A percentile compares a stretch with the other conserved stretches of the same genome.
phyloP scores from a whole-genome alignment of 2,329 filamentous ascomycete genomes.

The Phaeosphaeriaceae sp. region DNA sequence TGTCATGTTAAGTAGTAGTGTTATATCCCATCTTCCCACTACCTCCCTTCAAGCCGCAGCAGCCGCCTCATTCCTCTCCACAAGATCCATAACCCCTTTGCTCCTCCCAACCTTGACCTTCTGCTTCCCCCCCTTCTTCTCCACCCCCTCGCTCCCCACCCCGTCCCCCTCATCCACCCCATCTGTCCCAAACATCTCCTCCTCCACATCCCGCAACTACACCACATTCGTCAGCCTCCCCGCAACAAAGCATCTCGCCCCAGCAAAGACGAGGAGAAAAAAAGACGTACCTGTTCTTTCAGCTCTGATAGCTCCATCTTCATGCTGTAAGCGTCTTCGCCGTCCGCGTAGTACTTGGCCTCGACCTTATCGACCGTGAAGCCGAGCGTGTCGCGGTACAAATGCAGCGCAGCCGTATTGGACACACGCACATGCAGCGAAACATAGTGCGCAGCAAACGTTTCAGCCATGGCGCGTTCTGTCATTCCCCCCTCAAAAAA shows the following conservation, averaged over 20 bases:
- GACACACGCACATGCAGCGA: slow-evolving; percentile 94
- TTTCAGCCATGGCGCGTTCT: slow-evolving; percentile 97
- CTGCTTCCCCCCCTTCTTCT: slow-evolving; percentile 30
- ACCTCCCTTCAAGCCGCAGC: too few relatives aligned
- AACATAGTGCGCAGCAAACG: slow-evolving; percentile 88
- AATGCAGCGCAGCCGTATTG: slow-evolving; percentile 86
- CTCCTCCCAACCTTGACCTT: slow-evolving; percentile 80
- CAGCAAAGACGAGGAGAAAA: too few relatives aligned
- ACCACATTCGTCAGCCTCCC: too few relatives aligned
- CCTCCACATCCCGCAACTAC: slow-evolving; percentile 52
- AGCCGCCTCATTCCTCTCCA: slow-evolving; percentile 69
- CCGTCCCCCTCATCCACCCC: slow-evolving; percentile 44
- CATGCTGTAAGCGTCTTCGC: slow-evolving; percentile 96
- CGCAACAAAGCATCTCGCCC: too few relatives aligned
- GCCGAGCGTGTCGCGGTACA: slow-evolving; percentile 75
- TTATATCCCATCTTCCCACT: too few relatives aligned
- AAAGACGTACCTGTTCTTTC: slow-evolving; percentile 50
- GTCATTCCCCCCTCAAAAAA: too few relatives aligned
- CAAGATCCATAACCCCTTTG: slow-evolving; percentile 79
- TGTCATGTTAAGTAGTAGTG: too few relatives aligned
- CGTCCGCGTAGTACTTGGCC: slow-evolving; percentile 93
- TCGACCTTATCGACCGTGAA: slow-evolving; percentile 62
- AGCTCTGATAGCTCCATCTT: slow-evolving; percentile 75
- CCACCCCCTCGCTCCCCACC: slow-evolving; percentile 42
- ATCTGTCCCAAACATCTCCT: slow-evolving; percentile 48